Conservation (phyloP, 2,329 filamentous ascomycete species). For the Talaromyces verruculosus region DNA sequence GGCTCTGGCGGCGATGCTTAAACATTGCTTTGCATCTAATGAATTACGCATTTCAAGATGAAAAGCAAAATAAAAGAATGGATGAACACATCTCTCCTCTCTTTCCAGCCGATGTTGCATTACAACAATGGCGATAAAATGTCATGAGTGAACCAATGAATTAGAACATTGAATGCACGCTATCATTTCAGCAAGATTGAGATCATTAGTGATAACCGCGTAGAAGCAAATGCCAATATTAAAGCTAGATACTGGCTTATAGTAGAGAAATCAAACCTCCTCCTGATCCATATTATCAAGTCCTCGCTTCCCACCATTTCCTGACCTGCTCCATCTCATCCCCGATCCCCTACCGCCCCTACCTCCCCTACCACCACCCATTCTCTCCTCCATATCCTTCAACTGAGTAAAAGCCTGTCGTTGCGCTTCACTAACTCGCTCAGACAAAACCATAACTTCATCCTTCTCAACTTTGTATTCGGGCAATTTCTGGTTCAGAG, state of each 20-base stretch:
- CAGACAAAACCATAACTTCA: constrained; percentile 78
- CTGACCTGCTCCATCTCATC: constrained; percentile 42
- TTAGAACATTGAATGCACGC: constrained; percentile 6
- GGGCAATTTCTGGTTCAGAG: constrained; percentile 71
- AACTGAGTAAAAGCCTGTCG: constrained; percentile 75
- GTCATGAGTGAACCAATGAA: constrained; percentile 9
- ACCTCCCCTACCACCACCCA: constrained; percentile 43
- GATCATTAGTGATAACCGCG: too few relatives aligned
- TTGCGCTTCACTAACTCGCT: constrained; percentile 79
- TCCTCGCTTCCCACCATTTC: constrained; percentile 53
- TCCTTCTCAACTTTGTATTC: constrained; percentile 73
- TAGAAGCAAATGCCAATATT: neutral
- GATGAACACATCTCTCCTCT: neutral
- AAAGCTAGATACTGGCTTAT: neutral
- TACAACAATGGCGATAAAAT: neutral
- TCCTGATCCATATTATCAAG: constrained; percentile 72
- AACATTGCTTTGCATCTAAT: constrained; percentile 2
- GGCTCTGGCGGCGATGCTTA: constrained; percentile 32
- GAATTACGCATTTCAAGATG: constrained; percentile 2
- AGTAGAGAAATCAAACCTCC: constrained; percentile 56
- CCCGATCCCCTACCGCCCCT: constrained; percentile 49
- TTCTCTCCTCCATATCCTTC: constrained; percentile 74
- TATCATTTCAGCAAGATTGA: neutral
- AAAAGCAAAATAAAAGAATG: constrained; percentile 2
- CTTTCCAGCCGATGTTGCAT: neutral